Percentiles rank a stretch among this genome's conserved stretches.
phyloP scores from a whole-genome alignment of 2,329 filamentous ascomycete genomes.

The Daldinia eschscholtzii region DNA sequence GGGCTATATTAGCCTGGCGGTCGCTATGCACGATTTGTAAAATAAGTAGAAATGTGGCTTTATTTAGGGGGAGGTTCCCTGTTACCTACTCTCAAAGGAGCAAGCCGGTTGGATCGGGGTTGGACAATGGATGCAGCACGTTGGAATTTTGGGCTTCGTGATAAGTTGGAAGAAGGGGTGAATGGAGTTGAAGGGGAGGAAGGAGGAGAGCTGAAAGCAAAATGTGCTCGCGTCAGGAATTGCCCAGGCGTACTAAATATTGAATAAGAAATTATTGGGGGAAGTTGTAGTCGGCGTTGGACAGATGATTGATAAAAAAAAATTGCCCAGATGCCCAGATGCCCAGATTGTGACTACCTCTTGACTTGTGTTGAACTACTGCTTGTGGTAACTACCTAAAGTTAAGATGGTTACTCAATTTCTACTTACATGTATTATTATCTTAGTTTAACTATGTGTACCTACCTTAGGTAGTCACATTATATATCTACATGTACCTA shows the following conservation, averaged over 20 bases:
- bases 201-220: not conserved
- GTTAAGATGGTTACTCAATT: slow-evolving; percentile 2
- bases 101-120: slow-evolving; percentile 24
- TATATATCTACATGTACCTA: not conserved
- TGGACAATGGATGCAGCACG: slow-evolving; percentile 39
- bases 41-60: slow-evolving; percentile 33
- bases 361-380: not conserved
- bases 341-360: not conserved
- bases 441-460: too few species aligned
- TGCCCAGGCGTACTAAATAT: not conserved
- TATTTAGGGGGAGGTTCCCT: slow-evolving; percentile 31
- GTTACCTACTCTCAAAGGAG: slow-evolving; percentile 29
- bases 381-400: not conserved
- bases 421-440: not conserved
- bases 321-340: not conserved
- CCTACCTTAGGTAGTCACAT: not conserved
- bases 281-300: slow-evolving; percentile 5
- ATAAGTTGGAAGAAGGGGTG: slow-evolving; percentile 32
- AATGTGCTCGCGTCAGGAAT: not conserved
- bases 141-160: slow-evolving; percentile 35
- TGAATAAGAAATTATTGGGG: not conserved
- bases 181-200: slow-evolving; percentile 2
- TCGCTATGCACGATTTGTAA: slow-evolving; percentile 30
- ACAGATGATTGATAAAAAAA: slow-evolving; percentile 3
- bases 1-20: slow-evolving; percentile 33